Base-by-base conservation (phyloP, 345 rosid species). In the Pelargonium nanum region DNA sequence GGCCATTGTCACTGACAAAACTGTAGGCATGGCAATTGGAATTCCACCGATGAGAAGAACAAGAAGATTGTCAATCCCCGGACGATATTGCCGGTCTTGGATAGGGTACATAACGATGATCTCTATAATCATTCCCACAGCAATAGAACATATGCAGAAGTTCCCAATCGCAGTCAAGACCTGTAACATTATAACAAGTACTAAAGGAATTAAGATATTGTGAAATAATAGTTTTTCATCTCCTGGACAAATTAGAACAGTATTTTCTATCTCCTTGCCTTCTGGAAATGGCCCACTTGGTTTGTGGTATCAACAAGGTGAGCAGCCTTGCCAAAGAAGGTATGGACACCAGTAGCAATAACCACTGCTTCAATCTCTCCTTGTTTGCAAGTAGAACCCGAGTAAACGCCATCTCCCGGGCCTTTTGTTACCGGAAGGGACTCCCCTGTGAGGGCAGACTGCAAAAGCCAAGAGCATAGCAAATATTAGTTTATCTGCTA, bases 1-100 rank as follows among this genome's bases (percentile, higher is more conserved):
- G 53, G 97, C 99, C 99, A 93, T 89, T 32, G 98, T 92, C 65
- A 92, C 98, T 3, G 98, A 92, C 59, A 92, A 80, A 65, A 92
- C 98, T 1, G 97, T 93, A 22, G 99, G 99, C 99, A 93, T 93
- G 63, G 99, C 99, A 70, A 93, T 93, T 6, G 99, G 99, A 74
- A 93, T 93, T 71, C 99, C 97, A 26, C 99, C 97, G 59, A 93
- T 93, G 62, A 93, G 90, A 60, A 93, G 94, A 24, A 93, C 99
- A 71, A 93, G 99, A 66, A 93, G 97, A 69, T 93, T 93, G 78
- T 89, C 99, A 55, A 89, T 93, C 61, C 99, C 99, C 69, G 99
- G 96, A 53, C 99, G 95, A 65, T 93, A 89, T 8, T 78, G 12
- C 65, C 99, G 81, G 60, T 83, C 88, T 84, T 93, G 99, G 66